Conservation (phyloP, 2,329 filamentous ascomycete genomes). For the Acephala macrosclerotiorum region DNA sequence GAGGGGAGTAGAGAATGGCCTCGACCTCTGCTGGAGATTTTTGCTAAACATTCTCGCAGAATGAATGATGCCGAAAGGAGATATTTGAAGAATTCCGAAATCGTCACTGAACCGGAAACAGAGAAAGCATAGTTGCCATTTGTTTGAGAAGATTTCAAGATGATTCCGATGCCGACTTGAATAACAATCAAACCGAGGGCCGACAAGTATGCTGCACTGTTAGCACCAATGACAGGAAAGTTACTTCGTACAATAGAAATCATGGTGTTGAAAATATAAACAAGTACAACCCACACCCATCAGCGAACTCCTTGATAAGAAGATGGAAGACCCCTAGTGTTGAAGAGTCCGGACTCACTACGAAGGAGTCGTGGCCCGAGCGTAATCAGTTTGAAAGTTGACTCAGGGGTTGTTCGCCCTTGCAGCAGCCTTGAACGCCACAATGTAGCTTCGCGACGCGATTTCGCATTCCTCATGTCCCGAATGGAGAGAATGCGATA, state of each 20-base stretch:
- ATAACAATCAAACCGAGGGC: conserved; percentile 46
- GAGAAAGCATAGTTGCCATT: conserved; percentile 37
- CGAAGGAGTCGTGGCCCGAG: background rate
- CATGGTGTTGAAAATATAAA: background rate
- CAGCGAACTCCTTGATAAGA: background rate
- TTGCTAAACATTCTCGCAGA: conserved; percentile 40
- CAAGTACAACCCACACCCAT: background rate
- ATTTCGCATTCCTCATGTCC: background rate
- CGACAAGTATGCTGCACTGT: conserved; percentile 35
- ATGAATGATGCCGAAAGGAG: conserved; percentile 43
- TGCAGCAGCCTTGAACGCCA: background rate
- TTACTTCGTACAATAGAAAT: background rate
- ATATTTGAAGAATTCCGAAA: conserved; percentile 46
- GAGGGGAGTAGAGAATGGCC: conserved; percentile 19
- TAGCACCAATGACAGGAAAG: conserved; percentile 3
- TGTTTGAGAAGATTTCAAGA: conserved; percentile 44
- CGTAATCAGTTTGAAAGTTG: background rate
- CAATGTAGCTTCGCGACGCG: background rate
- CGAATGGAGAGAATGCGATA: background rate
- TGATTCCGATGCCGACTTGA: conserved; percentile 46
- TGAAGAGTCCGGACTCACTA: background rate
- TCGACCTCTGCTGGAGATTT: conserved; percentile 1
- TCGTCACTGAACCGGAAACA: conserved; percentile 44
- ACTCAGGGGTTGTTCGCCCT: background rate
- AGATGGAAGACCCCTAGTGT: background rate